phyloP scores from a whole-genome alignment of 2,329 filamentous ascomycete species.

The Fusarium aywerte region DNA sequence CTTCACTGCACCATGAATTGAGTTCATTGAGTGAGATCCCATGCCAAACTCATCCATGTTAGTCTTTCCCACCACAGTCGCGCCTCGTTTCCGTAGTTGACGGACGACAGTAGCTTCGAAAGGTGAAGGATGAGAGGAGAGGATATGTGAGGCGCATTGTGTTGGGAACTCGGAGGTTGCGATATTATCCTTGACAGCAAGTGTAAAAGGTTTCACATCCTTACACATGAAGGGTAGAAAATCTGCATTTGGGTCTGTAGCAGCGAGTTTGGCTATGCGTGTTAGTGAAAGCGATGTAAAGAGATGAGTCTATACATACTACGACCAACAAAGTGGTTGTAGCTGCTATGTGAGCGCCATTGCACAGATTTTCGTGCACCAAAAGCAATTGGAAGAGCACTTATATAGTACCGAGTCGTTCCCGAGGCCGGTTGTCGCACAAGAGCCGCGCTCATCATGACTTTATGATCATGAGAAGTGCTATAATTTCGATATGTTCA shows the following conservation, averaged over 20 bases:
- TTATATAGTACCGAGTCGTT: not conserved
- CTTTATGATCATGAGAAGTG: conserved; percentile 39
- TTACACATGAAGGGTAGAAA: conserved; percentile 32
- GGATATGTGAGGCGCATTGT: conserved; percentile 83
- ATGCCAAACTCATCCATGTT: conserved; percentile 98
- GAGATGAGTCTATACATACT: conserved; percentile 41
- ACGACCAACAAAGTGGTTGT: conserved; percentile 52
- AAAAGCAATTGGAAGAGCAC: not conserved
- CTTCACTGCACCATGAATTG: conserved; percentile 72
- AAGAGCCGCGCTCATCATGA: conserved; percentile 50
- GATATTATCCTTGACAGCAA: conserved; percentile 84
- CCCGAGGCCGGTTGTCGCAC: conserved; percentile 41
- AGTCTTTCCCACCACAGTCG: conserved; percentile 78
- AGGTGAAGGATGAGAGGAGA: conserved; percentile 77
- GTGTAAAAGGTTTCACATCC: conserved; percentile 51
- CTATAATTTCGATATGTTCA: conserved; percentile 7
- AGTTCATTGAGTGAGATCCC: conserved; percentile 84
- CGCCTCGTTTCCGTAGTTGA: conserved; percentile 71
- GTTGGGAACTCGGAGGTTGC: conserved; percentile 73
- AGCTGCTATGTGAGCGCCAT: conserved; percentile 48
- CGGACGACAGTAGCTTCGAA: conserved; percentile 84
- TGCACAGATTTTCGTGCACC: conserved; percentile 24
- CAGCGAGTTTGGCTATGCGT: conserved; percentile 23
- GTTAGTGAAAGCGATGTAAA: conserved; percentile 11
- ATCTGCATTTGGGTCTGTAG: not conserved